Base-by-base conservation (phyloP, 2,329 filamentous ascomycete species). In the Paradendryphiella salina region DNA sequence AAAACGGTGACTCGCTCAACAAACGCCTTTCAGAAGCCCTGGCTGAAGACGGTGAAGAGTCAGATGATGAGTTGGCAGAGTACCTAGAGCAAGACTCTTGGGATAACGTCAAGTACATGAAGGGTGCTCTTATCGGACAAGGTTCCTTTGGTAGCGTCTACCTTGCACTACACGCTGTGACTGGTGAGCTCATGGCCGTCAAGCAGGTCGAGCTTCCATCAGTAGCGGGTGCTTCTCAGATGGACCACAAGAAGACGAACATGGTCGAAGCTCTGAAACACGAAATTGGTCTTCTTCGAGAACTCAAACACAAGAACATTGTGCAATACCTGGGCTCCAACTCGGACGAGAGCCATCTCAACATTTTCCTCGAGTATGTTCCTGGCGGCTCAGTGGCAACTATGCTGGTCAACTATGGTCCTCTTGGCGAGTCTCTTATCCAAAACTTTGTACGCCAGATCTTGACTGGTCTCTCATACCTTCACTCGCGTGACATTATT, bases 361-460 rank as follows among this genome's bases (percentile, higher is more conserved):
- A 99, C 78, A 99, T 99, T 88, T 99, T 99, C 85, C 85, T 99
- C 69, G 94, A 99, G 75, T 99, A 99, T 73, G 94, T 99, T 26
- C 90, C 94, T 13, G 94, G 94, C 75, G 94, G 94, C 37, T 97
- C 93, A 10, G 95, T 99, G 20, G 94, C 96, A 61, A 96, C 90
- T 8, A 97, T 99, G 92, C 86, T 99, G 60, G 94, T 96, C 77
- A 96, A 95, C 62, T 99, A 99, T 72, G 95, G 95, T 53, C 93
- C 93, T 6, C 84, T 99, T 46, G 88, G 90, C 14, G 94, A 99
- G 72, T 91, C 91, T 1, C 82, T 99, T 50, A 92, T 97, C 52
- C 88, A 92, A 69, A 96, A 94, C 75, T 99, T 99, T 70, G 93
- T 97, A 42, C 87, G 93, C 28, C 94, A 99, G 75, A 99, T 99